Conservation (phyloP, 208 protist genomes). For the Strigomonas oncopelti region DNA sequence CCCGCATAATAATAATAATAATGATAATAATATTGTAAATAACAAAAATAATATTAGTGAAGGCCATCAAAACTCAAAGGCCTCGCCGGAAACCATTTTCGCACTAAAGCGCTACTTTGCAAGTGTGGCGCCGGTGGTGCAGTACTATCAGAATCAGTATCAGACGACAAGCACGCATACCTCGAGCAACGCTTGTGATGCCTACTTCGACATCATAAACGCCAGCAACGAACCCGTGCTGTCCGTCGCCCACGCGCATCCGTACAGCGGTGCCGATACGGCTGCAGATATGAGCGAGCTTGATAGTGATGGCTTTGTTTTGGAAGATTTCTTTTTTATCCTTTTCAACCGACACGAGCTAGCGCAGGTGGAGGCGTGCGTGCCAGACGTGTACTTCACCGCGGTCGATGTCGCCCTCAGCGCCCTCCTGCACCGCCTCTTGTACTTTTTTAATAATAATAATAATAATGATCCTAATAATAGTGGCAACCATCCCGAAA, state of each 20-base stretch:
- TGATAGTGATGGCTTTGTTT: neutral
- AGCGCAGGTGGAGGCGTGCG: neutral
- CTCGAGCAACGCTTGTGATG: neutral
- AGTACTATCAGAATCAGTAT: neutral
- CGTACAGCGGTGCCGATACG: too few relatives aligned
- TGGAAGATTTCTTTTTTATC: neutral
- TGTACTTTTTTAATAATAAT: neutral
- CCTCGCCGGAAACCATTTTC: neutral
- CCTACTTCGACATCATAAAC: neutral
- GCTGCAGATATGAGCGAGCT: too few relatives aligned
- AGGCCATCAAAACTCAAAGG: too few relatives aligned
- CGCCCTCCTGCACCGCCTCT: neutral
- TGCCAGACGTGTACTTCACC: neutral
- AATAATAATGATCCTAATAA: neutral
- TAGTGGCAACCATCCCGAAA: too few relatives aligned
- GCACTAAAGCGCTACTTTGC: neutral
- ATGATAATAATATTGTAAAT: too few relatives aligned
- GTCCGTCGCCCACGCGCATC: too few relatives aligned
- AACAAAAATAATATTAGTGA: too few relatives aligned
- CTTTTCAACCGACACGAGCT: neutral
- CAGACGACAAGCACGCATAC: neutral
- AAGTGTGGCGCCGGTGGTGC: neutral
- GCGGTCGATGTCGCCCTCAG: neutral
- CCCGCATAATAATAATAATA: too few relatives aligned
- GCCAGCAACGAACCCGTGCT: neutral